Conservation (phyloP, 140 eudicot genomes). For the Stevia rebaudiana region DNA sequence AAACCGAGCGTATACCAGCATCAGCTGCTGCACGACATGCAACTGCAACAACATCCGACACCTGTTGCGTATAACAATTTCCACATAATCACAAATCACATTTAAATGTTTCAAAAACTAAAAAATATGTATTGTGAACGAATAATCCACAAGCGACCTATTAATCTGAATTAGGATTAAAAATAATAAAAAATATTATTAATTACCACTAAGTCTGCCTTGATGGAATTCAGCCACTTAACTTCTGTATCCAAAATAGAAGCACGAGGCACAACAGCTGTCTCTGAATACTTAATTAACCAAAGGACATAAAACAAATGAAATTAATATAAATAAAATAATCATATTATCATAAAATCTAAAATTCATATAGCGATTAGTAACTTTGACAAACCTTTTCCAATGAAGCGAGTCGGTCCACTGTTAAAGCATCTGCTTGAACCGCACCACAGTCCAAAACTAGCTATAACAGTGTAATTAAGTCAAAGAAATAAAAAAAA, state of each 20-base stretch:
- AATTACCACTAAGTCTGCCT: conserved; percentile 93
- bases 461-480: conserved; percentile 37
- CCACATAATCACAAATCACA: neutral
- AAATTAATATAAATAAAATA: neutral
- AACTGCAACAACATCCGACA: conserved; percentile 97
- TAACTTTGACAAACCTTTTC: conserved; percentile 51
- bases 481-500: conserved; percentile 5
- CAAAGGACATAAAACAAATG: conserved; percentile 1
- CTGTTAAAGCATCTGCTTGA: conserved; percentile 99
- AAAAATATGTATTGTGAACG: neutral
- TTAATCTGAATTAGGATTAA: neutral
- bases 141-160: conserved; percentile 4
- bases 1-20: conserved; percentile 94
- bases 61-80: conserved; percentile 37
- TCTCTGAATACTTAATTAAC: conserved; percentile 69
- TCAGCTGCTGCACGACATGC: conserved; percentile 99
- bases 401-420: conserved; percentile 93
- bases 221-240: conserved; percentile 90
- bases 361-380: neutral
- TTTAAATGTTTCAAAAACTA: neutral
- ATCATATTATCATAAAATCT: neutral
- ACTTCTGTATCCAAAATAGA: conserved; percentile 87
- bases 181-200: neutral
- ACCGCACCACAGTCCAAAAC: conserved; percentile 97
- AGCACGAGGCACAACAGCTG: conserved; percentile 91